A percentile compares a stretch with the other conserved stretches of the same genome.
phyloP scores from a whole-genome alignment of 1,139 yeast species.

The Debaryomyces psychrophilus region DNA sequence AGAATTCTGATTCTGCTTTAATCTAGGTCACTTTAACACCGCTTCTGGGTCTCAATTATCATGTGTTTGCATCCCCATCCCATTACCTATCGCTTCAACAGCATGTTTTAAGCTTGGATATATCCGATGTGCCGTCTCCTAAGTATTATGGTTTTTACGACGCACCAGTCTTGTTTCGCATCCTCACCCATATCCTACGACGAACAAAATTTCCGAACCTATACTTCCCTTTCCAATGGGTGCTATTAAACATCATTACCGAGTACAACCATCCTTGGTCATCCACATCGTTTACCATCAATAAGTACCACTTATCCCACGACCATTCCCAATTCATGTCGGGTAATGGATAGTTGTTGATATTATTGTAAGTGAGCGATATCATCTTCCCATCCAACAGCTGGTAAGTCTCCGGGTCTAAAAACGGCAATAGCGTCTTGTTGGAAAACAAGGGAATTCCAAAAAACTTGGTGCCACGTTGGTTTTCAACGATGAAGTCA shows the following conservation, averaged over 20 bases:
- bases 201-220: conserved; percentile 59
- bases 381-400: conserved; percentile 33
- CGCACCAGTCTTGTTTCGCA: conserved; percentile 26
- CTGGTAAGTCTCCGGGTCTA: conserved; percentile 60
- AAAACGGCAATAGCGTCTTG: conserved; percentile 55
- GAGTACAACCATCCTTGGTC: conserved; percentile 81
- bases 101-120: no score
- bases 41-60: no score
- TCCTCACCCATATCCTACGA: conserved; percentile 62
- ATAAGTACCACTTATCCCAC: conserved; percentile 73
- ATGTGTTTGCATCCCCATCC: no score
- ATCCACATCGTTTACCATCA: conserved; percentile 72
- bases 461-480: conserved; percentile 66
- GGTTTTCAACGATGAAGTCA: conserved; percentile 63
- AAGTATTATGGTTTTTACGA: neutral
- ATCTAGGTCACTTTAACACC: no score
- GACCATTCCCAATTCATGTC: conserved; percentile 71
- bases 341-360: conserved; percentile 60
- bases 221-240: conserved; percentile 63
- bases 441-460: conserved; percentile 66
- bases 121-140: neutral
- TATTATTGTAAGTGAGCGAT: conserved; percentile 29
- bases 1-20: neutral
- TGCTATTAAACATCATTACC: conserved; percentile 45
- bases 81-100: no score